Conservation (phyloP, 305 asterid genomes). For the Fraxinus albicans region DNA sequence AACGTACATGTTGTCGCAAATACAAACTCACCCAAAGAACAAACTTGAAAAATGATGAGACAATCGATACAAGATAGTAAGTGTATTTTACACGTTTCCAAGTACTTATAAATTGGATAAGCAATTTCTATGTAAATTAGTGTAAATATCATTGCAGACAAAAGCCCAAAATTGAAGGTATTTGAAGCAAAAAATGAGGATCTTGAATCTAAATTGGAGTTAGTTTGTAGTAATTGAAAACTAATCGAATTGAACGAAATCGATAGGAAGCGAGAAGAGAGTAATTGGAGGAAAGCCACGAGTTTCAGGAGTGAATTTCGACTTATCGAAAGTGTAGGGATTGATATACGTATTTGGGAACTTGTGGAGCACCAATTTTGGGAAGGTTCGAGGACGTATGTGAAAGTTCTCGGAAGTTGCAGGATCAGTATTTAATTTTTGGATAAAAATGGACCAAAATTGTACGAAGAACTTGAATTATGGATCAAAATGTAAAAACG, state of each 20-base stretch:
- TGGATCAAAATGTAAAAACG: not conserved
- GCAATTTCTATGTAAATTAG: too few relatives aligned
- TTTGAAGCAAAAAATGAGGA: not conserved
- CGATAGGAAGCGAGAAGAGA: not conserved
- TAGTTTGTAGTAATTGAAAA: too few relatives aligned
- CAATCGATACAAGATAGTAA: too few relatives aligned
- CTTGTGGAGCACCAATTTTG: not conserved
- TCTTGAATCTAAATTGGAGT: not conserved
- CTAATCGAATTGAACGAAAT: not conserved
- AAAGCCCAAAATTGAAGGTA: too few relatives aligned
- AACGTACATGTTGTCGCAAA: too few relatives aligned
- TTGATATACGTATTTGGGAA: not conserved
- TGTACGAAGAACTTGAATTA: too few relatives aligned
- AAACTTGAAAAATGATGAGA: too few relatives aligned
- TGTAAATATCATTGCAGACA: too few relatives aligned
- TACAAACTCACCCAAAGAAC: too few relatives aligned
- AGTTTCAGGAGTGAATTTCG: not conserved
- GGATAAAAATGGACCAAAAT: not conserved
- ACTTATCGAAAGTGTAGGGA: not conserved
- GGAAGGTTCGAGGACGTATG: not conserved
- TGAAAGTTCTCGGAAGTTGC: not conserved
- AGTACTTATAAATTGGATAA: too few relatives aligned
- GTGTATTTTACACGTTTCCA: too few relatives aligned
- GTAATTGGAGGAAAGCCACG: not conserved
- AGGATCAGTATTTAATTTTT: too few relatives aligned